phyloP scores from a whole-genome alignment of 169 alveolate species.

The Cryptosporidium xiaoi region DNA sequence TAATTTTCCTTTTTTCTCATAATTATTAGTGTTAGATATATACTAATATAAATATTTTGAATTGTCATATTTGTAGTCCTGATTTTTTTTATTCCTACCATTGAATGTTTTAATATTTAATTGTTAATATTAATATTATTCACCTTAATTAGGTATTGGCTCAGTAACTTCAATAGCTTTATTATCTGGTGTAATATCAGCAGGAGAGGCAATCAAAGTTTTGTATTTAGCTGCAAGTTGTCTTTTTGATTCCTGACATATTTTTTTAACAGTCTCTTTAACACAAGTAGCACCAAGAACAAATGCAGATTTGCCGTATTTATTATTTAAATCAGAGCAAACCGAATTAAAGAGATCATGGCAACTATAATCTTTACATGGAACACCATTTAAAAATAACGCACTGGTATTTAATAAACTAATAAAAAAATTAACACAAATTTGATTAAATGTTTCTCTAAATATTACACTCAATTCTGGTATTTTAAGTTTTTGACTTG shows the following conservation, averaged over 20 bases:
- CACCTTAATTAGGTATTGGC: constrained; percentile 31
- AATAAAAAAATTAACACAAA: constrained; percentile 46
- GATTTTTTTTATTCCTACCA: no score
- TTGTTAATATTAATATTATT: neutral
- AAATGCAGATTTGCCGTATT: constrained; percentile 43
- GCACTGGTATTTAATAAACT: constrained; percentile 2
- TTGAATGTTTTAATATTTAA: no score
- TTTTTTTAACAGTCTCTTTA: constrained; percentile 6
- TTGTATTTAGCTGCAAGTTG: constrained; percentile 28
- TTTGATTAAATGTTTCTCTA: constrained; percentile 35
- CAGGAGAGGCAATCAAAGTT: constrained; percentile 24
- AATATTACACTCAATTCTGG: constrained; percentile 30
- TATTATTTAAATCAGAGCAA: neutral
- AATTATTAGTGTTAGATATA: no score
- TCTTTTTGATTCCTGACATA: constrained; percentile 64
- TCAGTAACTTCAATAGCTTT: constrained; percentile 18
- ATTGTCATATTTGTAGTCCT: no score
- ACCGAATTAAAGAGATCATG: constrained; percentile 30
- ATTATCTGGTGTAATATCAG: constrained; percentile 55
- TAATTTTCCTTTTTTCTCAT: no score
- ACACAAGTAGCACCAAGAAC: neutral
- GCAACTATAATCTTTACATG: constrained; percentile 27
- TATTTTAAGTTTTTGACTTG: neutral
- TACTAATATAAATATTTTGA: no score
- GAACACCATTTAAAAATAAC: neutral